Conservation (phyloP, 805 yeast species). For the Yarrowia bubula region DNA sequence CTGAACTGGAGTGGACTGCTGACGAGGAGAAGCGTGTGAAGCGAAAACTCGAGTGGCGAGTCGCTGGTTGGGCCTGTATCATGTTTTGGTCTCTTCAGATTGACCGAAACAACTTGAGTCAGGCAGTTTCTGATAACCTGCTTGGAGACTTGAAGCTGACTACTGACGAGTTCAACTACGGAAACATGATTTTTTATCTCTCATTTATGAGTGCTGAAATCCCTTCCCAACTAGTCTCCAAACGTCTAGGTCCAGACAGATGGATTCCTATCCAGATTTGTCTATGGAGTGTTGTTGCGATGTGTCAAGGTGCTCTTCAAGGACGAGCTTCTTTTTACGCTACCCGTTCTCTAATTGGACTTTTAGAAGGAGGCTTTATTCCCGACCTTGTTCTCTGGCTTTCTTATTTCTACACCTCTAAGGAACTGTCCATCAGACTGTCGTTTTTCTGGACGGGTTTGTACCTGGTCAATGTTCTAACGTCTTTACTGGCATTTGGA, state of each 20-base stretch:
- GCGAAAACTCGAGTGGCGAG: constrained; percentile 54
- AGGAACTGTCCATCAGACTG: constrained; percentile 57
- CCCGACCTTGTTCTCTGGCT: constrained; percentile 63
- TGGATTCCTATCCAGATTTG: constrained; percentile 63
- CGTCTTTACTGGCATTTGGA: constrained; percentile 55
- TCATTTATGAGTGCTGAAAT: constrained; percentile 61
- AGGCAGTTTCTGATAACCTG: constrained; percentile 58
- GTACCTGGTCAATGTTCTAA: constrained; percentile 47
- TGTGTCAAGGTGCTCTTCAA: constrained; percentile 49
- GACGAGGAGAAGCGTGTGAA: constrained; percentile 51
- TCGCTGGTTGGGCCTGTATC: constrained; percentile 56
- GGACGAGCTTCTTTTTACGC: constrained; percentile 46
- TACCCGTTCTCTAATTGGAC: constrained; percentile 53
- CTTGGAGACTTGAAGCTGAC: constrained; percentile 51
- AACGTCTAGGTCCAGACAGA: constrained; percentile 59
- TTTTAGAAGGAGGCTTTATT: constrained; percentile 66
- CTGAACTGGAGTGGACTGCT: constrained; percentile 53
- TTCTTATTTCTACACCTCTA: constrained; percentile 60
- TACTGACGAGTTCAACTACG: constrained; percentile 58
- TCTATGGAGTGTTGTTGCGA: constrained; percentile 56
- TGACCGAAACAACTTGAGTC: constrained; percentile 56
- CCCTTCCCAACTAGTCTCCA: constrained; percentile 65
- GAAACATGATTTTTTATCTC: constrained; percentile 54
- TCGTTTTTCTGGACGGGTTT: constrained; percentile 60
- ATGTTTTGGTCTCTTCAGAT: constrained; percentile 59